Conservation (phyloP, 2,329 filamentous ascomycete genomes). For the Alternaria hordeiaustralica region DNA sequence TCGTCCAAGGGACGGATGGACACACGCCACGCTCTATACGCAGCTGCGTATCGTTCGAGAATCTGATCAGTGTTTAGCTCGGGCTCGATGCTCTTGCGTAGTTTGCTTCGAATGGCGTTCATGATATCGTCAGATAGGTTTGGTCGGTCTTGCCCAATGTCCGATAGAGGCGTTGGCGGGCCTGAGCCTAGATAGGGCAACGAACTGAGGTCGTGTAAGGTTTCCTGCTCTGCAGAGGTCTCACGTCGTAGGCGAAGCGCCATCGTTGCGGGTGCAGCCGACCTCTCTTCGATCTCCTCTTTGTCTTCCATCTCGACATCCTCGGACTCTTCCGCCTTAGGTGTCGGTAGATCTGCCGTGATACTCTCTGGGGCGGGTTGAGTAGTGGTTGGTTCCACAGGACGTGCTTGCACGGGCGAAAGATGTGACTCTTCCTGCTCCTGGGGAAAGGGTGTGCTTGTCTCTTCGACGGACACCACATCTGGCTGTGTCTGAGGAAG, state of each 20-base stretch:
- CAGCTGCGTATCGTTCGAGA: constrained; percentile 45
- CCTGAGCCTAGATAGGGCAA: constrained; percentile 56
- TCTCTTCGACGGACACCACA: constrained; percentile 21
- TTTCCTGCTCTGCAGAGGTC: constrained; percentile 41
- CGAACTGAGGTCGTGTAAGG: constrained; percentile 50
- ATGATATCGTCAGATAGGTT: constrained; percentile 44
- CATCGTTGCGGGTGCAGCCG: constrained; percentile 41
- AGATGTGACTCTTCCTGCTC: constrained; percentile 20
- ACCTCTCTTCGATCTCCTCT: constrained; percentile 27
- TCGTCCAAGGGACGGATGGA: constrained; percentile 51
- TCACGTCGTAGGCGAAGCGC: constrained; percentile 41
- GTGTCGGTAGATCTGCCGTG: constrained; percentile 40
- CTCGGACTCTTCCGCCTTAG: constrained; percentile 44
- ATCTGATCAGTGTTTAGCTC: constrained; percentile 36
- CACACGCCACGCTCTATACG: constrained; percentile 52
- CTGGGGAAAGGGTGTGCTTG: constrained; percentile 21
- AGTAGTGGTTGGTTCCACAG: constrained; percentile 6
- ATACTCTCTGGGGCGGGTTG: constrained; percentile 23
- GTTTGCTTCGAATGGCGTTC: constrained; percentile 43
- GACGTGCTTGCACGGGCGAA: background rate
- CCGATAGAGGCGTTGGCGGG: constrained; percentile 52
- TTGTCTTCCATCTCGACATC: constrained; percentile 37
- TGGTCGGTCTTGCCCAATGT: constrained; percentile 50
- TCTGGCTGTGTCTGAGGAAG: constrained; percentile 26
- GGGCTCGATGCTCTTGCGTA: constrained; percentile 44